These are phyloP conservation scores for Clarireedia monteithiana DNA, from an alignment of 2,329 filamentous ascomycete species.

Conservation along the genomic window DNA sequence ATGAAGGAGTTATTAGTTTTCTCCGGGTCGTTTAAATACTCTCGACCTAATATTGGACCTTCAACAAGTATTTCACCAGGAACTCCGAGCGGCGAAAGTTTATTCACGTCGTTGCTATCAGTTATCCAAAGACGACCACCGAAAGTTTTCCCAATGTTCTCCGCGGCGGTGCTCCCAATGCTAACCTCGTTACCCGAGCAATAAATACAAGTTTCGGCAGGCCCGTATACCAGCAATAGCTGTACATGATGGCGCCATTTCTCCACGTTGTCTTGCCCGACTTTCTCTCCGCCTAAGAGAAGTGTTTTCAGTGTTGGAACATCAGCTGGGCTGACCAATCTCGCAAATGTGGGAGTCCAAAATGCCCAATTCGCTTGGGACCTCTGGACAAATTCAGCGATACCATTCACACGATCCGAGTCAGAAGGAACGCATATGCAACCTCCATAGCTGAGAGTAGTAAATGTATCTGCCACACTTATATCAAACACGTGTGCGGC, in stretches of 20 bases:
- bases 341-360: constrained; percentile 18
- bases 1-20: constrained; percentile 32
- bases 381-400: constrained; percentile 12
- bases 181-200: too few species aligned
- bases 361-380: constrained; percentile 14
- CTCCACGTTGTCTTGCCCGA: constrained; percentile 18
- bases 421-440: constrained; percentile 21
- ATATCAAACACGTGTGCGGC: constrained; percentile 18
- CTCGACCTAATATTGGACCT: constrained; percentile 32
- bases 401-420: constrained; percentile 13
- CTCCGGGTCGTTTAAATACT: constrained; percentile 33
- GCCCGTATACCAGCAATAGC: constrained; percentile 1
- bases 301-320: constrained; percentile 20
- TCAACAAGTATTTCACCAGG: constrained; percentile 34
- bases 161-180: too few species aligned
- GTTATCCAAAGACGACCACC: constrained; percentile 30
- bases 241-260: constrained; percentile 26
- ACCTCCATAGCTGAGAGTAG: constrained; percentile 16
- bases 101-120: constrained; percentile 32
- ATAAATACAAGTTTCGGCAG: background rate
- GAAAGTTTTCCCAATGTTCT: too few species aligned
- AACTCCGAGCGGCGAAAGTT: constrained; percentile 28
- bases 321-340: constrained; percentile 28
- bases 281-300: constrained; percentile 16
- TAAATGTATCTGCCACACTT: constrained; percentile 16